Percentiles rank a stretch among this genome's conserved stretches.
These are phyloP conservation scores for Solanum bulbocastanum DNA, from an alignment of 257 asterid genomes.

Conservation along the genomic window DNA sequence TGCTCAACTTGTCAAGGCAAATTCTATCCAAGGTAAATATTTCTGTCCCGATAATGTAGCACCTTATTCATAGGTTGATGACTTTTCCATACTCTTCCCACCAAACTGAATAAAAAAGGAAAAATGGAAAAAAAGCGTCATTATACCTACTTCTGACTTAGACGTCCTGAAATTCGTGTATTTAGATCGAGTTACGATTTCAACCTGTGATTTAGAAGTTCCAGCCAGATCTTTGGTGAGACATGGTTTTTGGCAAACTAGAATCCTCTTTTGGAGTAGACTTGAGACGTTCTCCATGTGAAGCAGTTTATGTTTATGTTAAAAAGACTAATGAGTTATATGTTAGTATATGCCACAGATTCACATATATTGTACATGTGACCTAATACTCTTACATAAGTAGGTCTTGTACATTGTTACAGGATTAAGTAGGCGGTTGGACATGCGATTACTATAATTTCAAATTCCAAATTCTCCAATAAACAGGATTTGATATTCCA, in stretches of 20 bases:
- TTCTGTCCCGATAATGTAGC: neutral
- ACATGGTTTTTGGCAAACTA: neutral
- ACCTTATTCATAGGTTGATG: neutral
- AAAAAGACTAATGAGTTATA: neutral
- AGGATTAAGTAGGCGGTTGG: neutral
- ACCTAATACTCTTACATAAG: neutral
- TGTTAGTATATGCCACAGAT: neutral
- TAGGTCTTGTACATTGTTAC: neutral
- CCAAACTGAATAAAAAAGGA: neutral
- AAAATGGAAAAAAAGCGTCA: neutral
- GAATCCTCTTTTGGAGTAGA: neutral
- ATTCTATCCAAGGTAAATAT: constrained; percentile 84
- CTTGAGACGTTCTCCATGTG: neutral
- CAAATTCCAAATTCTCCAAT: neutral
- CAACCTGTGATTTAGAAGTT: no score
- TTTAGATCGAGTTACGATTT: no score
- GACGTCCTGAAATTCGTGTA: no score
- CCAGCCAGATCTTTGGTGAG: neutral
- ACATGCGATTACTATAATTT: neutral
- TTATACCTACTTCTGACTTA: neutral
- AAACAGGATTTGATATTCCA: neutral
- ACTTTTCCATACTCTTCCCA: neutral
- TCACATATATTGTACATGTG: neutral
- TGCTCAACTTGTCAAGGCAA: constrained; percentile 92
- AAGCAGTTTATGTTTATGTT: neutral